phyloP scores from a whole-genome alignment of 169 alveolate genomes.

The Nephromyces sp. region DNA sequence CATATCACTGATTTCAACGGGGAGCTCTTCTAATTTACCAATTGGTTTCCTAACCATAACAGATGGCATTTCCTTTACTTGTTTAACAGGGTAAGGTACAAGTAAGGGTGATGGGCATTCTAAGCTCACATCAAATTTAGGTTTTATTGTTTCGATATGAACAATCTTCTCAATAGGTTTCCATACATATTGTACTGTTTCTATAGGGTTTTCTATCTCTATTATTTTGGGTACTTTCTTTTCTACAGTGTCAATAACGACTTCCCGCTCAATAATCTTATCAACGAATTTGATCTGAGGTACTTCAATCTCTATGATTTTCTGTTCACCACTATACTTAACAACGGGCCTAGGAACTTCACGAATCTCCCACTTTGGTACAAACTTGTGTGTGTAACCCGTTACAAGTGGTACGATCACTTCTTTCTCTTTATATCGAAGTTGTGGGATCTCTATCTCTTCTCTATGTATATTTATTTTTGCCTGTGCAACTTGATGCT shows the following conservation, averaged over 20 bases:
- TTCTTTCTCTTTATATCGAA: constrained; percentile 62
- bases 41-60: constrained; percentile 54
- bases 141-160: constrained; percentile 60
- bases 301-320: constrained; percentile 62
- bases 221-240: constrained; percentile 66
- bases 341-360: constrained; percentile 72
- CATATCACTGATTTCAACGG: constrained; percentile 29
- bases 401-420: constrained; percentile 62
- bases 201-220: constrained; percentile 64
- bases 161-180: constrained; percentile 66
- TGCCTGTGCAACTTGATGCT: constrained; percentile 62
- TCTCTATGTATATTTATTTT: constrained; percentile 51
- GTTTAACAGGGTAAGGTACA: constrained; percentile 67
- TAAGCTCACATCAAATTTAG: constrained; percentile 65
- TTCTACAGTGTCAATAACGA: constrained; percentile 67
- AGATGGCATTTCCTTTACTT: constrained; percentile 63
- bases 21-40: constrained; percentile 31
- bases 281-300: constrained; percentile 68
- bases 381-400: constrained; percentile 67
- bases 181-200: constrained; percentile 66
- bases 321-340: constrained; percentile 67
- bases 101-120: constrained; percentile 74
- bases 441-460: constrained; percentile 57
- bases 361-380: constrained; percentile 70
- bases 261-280: constrained; percentile 61